Conservation (phyloP, 148 eudicot species). For the Rhododendron henanense region DNA sequence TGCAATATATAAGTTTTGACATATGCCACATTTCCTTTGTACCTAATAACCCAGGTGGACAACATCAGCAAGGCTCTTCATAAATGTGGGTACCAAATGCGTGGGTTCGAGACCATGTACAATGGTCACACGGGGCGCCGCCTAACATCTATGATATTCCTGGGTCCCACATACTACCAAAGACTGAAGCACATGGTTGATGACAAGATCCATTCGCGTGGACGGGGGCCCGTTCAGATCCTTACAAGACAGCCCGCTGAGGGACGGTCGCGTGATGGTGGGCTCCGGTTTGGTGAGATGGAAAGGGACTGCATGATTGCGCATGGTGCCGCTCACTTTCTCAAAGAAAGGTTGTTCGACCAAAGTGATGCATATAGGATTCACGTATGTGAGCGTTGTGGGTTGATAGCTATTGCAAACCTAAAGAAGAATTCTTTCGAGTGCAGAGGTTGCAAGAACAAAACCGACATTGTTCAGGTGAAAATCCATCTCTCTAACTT, state of each 20-base stretch:
- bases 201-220: constrained; percentile 96
- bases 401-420: constrained; percentile 88
- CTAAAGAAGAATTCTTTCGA: constrained; percentile 92
- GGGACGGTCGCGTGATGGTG: constrained; percentile 97
- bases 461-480: constrained; percentile 96
- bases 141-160: constrained; percentile 85
- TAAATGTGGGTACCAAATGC: constrained; percentile 98
- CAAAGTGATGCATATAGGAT: constrained; percentile 96
- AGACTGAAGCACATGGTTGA: constrained; percentile 98
- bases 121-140: constrained; percentile 94
- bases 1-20: neutral
- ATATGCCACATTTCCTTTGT: neutral
- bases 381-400: constrained; percentile 92
- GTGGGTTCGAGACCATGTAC: constrained; percentile 98
- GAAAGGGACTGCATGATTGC: constrained; percentile 99
- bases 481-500: neutral
- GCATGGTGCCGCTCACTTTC: constrained; percentile 95
- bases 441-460: constrained; percentile 95
- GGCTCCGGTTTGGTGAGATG: constrained; percentile 98
- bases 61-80: constrained; percentile 97
- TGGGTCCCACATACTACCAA: constrained; percentile 97
- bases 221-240: constrained; percentile 95
- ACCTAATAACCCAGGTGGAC: constrained; percentile 52
- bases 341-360: constrained; percentile 94
- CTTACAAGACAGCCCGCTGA: constrained; percentile 98